Base-by-base conservation (phyloP, 495 filamentous ascomycete species). In the Zalerion maritima region DNA sequence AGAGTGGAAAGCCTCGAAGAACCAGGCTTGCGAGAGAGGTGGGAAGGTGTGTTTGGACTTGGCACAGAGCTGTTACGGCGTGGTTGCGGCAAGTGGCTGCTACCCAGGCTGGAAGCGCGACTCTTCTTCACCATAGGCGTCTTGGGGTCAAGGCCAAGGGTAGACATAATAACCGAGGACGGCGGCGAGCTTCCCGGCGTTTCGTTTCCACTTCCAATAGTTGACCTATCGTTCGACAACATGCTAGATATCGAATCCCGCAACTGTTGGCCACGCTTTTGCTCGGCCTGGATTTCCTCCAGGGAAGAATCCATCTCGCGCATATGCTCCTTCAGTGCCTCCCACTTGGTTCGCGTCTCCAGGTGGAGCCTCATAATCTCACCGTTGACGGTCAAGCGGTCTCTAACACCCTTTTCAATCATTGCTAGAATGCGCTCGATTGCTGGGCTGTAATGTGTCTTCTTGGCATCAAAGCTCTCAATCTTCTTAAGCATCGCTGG, bases 221-320 rank as follows among this genome's bases (percentile, higher is more conserved):
- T 70, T 1, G 84, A 89, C 39, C 73, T 72, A 45, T 94, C 89
- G 38, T 81, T 78, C 0, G 86, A 92, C 11, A 89, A 54, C 38
- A 94, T 80, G 41, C 76, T 93, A 3, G 86, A 94, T 31, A 96
- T 78, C 0, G 87, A 96, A 49, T 96, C 89, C 18, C 89, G 75
- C 30, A 94, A 63, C 35, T 78, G 81, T 45, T 89, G 81, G 18
- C 60, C 69, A 18, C 48, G 58, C 29, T 60, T 61, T 40, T 70
- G 66, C 24, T 78, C 71, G 11, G 60, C 48, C 24, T 74, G 63
- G 3, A 86, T 55, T 28, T 93, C 81, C 26, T 86, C 78, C 15
- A 94, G 45, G 10, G 64, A 59, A 12, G 62, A 32, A 53, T 92
- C 79, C 59, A 89, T 71, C 9, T 82, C 75, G 20, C 57, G 64